These are phyloP conservation scores for Microglena sp. DNA, from an alignment of 139 green algal genomes.

Conservation along the genomic window DNA sequence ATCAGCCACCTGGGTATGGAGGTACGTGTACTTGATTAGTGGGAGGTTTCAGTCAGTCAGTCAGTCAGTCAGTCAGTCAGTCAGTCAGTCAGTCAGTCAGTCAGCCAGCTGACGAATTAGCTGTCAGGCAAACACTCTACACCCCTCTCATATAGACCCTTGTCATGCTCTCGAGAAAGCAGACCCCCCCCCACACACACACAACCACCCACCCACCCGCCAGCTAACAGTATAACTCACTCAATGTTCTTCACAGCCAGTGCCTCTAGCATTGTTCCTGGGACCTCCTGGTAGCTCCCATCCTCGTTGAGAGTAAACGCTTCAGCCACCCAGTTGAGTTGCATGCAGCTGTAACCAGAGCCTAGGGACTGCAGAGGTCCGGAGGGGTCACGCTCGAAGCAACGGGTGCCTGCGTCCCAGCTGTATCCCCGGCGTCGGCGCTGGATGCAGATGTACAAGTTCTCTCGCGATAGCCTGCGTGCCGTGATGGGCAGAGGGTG, in stretches of 20 bases:
- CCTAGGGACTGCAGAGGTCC: not conserved
- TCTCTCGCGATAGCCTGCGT: not conserved
- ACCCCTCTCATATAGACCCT: not conserved
- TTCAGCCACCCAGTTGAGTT: conserved; percentile 24
- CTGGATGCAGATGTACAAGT: conserved; percentile 1
- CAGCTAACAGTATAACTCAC: conserved; percentile 9
- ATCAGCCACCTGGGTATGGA: too few species aligned
- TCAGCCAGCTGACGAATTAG: not conserved
- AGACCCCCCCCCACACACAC: not conserved
- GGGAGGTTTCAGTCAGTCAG: too few species aligned
- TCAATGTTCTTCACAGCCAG: conserved; percentile 13
- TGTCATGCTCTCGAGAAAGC: too few species aligned
- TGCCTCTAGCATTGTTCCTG: conserved; percentile 19
- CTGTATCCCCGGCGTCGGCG: not conserved
- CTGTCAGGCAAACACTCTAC: not conserved
- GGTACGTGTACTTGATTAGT: too few species aligned
- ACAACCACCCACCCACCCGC: not conserved
- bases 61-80: not conserved
- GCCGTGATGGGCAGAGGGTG: not conserved
- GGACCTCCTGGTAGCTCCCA: conserved; percentile 12
- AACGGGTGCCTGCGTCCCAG: not conserved
- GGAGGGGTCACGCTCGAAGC: not conserved
- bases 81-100: not conserved
- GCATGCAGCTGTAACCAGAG: conserved; percentile 8
- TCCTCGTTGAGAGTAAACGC: conserved; percentile 18